Percentiles rank a stretch among this genome's conserved stretches.
Conservation (phyloP, 176 grass and related monocot genomes). For the Avena sativa region DNA sequence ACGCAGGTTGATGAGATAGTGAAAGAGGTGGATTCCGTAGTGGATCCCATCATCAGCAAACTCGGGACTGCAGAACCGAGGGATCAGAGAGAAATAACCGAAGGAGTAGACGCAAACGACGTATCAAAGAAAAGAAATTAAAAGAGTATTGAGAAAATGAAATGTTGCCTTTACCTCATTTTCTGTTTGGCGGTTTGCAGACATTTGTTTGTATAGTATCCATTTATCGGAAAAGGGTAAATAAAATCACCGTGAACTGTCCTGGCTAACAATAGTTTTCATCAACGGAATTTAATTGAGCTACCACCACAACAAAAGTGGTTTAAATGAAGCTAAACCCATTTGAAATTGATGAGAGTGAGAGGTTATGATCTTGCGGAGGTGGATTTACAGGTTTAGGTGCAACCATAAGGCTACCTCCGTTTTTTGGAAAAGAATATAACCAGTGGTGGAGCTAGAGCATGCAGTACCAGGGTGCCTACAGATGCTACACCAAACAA, state of each 20-base stretch:
- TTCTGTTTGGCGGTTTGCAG: not conserved
- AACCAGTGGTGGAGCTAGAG: too few relatives aligned
- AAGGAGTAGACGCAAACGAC: not conserved
- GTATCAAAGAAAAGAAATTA: not conserved
- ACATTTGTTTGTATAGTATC: not conserved
- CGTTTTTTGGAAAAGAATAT: too few relatives aligned
- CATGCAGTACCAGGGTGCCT: too few relatives aligned
- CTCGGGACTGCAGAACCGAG: not conserved
- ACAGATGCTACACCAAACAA: too few relatives aligned
- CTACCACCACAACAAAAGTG: not conserved
- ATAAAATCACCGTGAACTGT: not conserved
- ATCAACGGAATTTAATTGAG: not conserved
- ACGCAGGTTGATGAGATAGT: constrained; percentile 63
- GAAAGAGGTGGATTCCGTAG: constrained; percentile 56
- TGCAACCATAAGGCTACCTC: too few relatives aligned
- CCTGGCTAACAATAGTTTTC: not conserved
- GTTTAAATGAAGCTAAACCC: not conserved
- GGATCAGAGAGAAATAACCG: not conserved
- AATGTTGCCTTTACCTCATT: not conserved
- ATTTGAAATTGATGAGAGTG: not conserved
- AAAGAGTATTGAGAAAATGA: not conserved
- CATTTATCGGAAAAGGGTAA: not conserved
- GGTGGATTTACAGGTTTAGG: too few relatives aligned
- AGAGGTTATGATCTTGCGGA: not conserved
- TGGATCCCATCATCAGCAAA: constrained; percentile 56